Evolutionary conservation across 805 yeast genomes (phyloP), one percentile per base, ranked within the genome.

Genomic region (Blastobotrys chiropterorum): DNA sequence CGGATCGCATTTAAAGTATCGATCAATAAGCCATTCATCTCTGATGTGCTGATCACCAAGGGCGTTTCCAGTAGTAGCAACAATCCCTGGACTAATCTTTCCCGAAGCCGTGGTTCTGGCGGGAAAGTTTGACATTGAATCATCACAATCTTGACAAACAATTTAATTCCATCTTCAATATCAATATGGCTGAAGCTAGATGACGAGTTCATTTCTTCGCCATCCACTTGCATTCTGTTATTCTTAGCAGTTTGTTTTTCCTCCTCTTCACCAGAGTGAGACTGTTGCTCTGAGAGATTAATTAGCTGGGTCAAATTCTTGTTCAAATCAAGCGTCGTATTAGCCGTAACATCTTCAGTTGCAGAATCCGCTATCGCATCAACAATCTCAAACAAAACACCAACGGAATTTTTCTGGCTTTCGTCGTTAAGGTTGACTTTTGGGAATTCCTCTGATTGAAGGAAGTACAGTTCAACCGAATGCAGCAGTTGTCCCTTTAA

Each of bases 121-220:
- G 34, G 31, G 41, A 50, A 53, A 42, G 17, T 43, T 46, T 49
- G 63, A 42, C 48, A 52, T 38, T 62, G 61, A 11, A 63, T 62
- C 57, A 63, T 55, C 38, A 53, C 48, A 21, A 63, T 56, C 50
- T 63, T 63, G 22, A 59, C 56, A 31, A 63, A 54, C 34, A 63
- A 44, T 44, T 53, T 26, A 3, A 62, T 53, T 0, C 56, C 63
- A 38, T 55, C 51, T 2, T 53, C 49, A n/a, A 59, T 45, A 3
- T 56, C 60, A 0, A 45, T 52, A 17, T 50, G 47, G 17, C 44
- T 44, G 34, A 26, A 26, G 2, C 47, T 14, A 15, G 41, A 4
- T 19, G 46, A 15, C 2, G 21, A 11, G 19, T 26, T 39, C 3
- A 22, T 15, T n/a, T 8, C 31, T 7, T 38, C 17, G 16, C 22